phyloP scores from a whole-genome alignment of 164 flowering plant genomes.

The Cinnamomum chago region DNA sequence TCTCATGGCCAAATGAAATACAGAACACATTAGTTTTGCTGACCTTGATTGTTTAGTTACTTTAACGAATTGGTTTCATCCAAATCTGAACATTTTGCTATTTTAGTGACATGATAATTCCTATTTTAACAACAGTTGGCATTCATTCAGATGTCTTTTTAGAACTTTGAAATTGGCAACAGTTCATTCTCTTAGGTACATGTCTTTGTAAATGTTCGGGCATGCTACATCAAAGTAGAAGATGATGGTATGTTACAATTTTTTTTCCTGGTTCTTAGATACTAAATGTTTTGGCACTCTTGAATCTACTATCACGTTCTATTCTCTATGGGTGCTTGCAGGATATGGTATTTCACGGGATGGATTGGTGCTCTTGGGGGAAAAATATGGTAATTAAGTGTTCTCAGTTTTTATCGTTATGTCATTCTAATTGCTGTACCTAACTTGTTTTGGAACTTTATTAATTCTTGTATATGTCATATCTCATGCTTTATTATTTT shows the following conservation, averaged over 20 bases:
- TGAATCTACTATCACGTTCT: slow-evolving; percentile 4
- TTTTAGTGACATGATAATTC: neutral
- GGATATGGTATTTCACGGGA: slow-evolving; percentile 87
- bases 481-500: neutral
- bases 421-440: too few species aligned
- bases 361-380: slow-evolving; percentile 76
- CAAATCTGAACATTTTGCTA: neutral
- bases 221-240: slow-evolving; percentile 61
- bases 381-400: slow-evolving; percentile 61
- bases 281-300: neutral
- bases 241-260: slow-evolving; percentile 69
- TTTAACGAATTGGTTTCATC: neutral
- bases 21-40: neutral
- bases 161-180: neutral
- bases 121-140: neutral
- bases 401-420: neutral
- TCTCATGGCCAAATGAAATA: neutral
- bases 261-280: neutral
- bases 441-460: too few species aligned
- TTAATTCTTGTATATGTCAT: too few species aligned
- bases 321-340: slow-evolving; percentile 26
- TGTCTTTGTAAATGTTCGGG: slow-evolving; percentile 53
- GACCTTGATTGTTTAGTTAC: neutral
- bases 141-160: neutral
- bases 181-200: slow-evolving; percentile 43